Evolutionary conservation across 2,329 filamentous ascomycete species (phyloP).

Genomic region (Colletotrichum gigasporum): DNA sequence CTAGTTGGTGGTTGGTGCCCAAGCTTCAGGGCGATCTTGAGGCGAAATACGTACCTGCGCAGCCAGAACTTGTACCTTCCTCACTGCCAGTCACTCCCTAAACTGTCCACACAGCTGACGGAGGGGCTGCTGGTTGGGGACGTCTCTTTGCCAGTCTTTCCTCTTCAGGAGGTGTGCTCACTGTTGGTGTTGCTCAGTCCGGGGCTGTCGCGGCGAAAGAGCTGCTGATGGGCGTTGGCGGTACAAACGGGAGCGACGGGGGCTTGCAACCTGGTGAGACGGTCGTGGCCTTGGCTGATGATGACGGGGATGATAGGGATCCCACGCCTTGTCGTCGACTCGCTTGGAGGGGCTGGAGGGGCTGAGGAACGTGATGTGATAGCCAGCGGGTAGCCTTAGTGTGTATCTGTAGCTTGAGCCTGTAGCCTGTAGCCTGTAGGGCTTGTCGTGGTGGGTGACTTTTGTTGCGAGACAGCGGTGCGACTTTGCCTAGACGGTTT

Average conservation of each 20-base stretch:
- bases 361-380: constrained; percentile 5
- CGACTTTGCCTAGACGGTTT: constrained; percentile 1
- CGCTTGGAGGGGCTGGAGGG: constrained; percentile 13
- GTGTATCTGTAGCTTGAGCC: neutral
- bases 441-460: neutral
- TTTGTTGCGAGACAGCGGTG: neutral
- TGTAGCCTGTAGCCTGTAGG: neutral
- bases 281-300: constrained; percentile 25
- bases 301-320: constrained; percentile 16
- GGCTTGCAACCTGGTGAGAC: constrained; percentile 27
- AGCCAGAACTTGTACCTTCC: neutral
- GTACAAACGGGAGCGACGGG: constrained; percentile 17
- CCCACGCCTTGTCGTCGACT: neutral
- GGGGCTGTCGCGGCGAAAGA: neutral
- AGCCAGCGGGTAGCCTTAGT: constrained; percentile 14
- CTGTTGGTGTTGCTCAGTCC: neutral
- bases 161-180: constrained; percentile 15
- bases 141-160: neutral
- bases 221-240: neutral
- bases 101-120: no score
- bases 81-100: no score
- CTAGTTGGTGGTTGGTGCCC: neutral
- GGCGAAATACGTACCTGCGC: neutral
- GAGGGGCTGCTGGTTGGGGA: neutral
- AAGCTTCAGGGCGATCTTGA: neutral